Evolutionary conservation across 164 flowering plant genomes (phyloP).

Genomic region (Berberis vulgaris): DNA sequence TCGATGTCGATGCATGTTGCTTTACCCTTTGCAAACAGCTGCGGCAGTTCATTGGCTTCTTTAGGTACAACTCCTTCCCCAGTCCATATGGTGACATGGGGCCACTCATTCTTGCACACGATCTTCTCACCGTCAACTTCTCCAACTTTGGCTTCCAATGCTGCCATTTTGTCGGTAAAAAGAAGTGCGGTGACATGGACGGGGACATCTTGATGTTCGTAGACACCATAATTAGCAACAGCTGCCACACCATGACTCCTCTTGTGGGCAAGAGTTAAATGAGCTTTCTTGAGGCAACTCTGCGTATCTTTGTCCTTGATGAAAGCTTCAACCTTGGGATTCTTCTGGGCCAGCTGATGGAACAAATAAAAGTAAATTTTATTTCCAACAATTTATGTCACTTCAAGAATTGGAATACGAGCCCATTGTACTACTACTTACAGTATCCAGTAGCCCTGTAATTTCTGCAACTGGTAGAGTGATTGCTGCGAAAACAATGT

Average conservation of each 20-base stretch:
- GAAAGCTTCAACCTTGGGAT: conserved; percentile 40
- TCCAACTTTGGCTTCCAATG: conserved; percentile 57
- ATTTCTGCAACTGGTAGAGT: conserved; percentile 62
- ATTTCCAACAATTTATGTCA: not conserved
- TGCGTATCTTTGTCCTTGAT: conserved; percentile 40
- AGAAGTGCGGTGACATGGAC: conserved; percentile 55
- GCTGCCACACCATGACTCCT: conserved; percentile 81
- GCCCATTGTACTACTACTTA: conserved; percentile 15
- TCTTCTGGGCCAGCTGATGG: conserved; percentile 42
- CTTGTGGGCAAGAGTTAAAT: conserved; percentile 95
- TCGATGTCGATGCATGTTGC: conserved; percentile 57
- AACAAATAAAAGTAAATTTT: not conserved
- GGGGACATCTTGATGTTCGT: conserved; percentile 49
- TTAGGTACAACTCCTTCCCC: conserved; percentile 59
- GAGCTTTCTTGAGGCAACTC: conserved; percentile 46
- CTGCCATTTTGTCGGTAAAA: conserved; percentile 67
- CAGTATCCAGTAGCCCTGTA: conserved; percentile 33
- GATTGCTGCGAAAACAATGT: conserved; percentile 79
- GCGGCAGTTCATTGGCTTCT: conserved; percentile 70
- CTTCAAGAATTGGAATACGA: not conserved
- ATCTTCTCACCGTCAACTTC: conserved; percentile 66
- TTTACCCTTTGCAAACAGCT: conserved; percentile 54
- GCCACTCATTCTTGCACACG: conserved; percentile 70
- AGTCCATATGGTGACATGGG: conserved; percentile 93
- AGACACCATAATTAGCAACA: conserved; percentile 64